Conservation (phyloP, 2,329 filamentous ascomycete genomes). For the Herpotrichia juniperi region DNA sequence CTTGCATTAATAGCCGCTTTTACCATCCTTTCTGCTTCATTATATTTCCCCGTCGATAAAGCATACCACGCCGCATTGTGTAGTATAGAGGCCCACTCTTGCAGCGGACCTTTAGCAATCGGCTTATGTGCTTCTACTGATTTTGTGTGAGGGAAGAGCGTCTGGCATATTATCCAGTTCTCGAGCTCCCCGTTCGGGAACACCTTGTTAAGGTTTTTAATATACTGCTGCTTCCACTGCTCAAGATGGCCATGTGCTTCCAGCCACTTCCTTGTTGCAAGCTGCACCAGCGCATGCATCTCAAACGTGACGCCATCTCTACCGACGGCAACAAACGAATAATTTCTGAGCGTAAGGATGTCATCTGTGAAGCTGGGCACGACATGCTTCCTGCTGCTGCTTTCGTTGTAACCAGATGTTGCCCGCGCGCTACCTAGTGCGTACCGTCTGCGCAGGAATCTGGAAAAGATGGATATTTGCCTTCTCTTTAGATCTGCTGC, state of each 20-base stretch:
- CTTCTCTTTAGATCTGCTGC: no score
- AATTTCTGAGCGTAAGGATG: neutral
- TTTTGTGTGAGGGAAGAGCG: slow-evolving; percentile 34
- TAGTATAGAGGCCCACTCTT: neutral
- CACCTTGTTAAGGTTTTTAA: slow-evolving; percentile 24
- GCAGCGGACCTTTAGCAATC: neutral
- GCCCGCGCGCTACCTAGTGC: neutral
- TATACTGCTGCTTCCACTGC: slow-evolving; percentile 28
- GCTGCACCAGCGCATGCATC: slow-evolving; percentile 1
- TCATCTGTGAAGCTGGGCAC: neutral
- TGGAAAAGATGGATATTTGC: no score
- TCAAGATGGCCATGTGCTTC: slow-evolving; percentile 18
- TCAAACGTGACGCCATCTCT: neutral
- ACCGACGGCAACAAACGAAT: slow-evolving; percentile 22
- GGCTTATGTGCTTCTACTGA: neutral
- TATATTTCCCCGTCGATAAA: neutral
- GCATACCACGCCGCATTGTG: neutral
- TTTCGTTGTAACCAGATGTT: slow-evolving; percentile 7
- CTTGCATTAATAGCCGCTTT: neutral
- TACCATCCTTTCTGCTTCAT: neutral
- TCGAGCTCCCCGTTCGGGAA: slow-evolving; percentile 27
- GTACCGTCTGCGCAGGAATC: no score
- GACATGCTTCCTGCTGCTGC: neutral
- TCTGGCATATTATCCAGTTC: slow-evolving; percentile 33
- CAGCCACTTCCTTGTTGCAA: slow-evolving; percentile 2